phyloP scores from a whole-genome alignment of 495 filamentous ascomycete species.

The Paragyromitra xinjiangensis region DNA sequence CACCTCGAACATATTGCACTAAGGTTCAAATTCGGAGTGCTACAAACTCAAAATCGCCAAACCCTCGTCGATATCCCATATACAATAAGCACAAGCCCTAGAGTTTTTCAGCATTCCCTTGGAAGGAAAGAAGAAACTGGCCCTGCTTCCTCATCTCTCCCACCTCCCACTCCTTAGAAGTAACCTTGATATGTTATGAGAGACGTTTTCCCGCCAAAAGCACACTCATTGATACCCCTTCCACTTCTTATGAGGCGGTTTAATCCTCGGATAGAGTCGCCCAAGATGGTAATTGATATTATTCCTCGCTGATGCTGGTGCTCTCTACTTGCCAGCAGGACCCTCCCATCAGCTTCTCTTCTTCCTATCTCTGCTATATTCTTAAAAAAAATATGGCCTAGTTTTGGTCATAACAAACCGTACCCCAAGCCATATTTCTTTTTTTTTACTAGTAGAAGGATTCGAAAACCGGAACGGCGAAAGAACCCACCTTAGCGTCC shows the following conservation, averaged over 20 bases:
- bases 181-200: constrained; percentile 17
- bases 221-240: constrained; percentile 60
- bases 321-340: constrained; percentile 62
- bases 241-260: constrained; percentile 73
- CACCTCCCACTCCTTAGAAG: neutral
- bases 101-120: neutral
- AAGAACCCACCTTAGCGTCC: constrained; percentile 75
- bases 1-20: neutral
- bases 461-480: neutral
- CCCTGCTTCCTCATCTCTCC: neutral
- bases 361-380: neutral
- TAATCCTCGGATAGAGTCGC: constrained; percentile 84
- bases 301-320: constrained; percentile 74
- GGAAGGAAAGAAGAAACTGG: neutral
- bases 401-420: no score
- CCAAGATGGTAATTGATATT: constrained; percentile 94
- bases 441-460: neutral
- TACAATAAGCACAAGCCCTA: neutral
- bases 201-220: neutral
- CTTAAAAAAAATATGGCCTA: no score
- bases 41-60: neutral
- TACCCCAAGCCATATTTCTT: no score
- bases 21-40: neutral
- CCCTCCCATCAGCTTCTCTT: neutral
- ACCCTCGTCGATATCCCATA: neutral